A percentile compares a stretch with the other conserved stretches of the same genome.
These are phyloP conservation scores for Graphilbum fragrans DNA, from an alignment of 2,329 filamentous ascomycete genomes.

Conservation along the genomic window DNA sequence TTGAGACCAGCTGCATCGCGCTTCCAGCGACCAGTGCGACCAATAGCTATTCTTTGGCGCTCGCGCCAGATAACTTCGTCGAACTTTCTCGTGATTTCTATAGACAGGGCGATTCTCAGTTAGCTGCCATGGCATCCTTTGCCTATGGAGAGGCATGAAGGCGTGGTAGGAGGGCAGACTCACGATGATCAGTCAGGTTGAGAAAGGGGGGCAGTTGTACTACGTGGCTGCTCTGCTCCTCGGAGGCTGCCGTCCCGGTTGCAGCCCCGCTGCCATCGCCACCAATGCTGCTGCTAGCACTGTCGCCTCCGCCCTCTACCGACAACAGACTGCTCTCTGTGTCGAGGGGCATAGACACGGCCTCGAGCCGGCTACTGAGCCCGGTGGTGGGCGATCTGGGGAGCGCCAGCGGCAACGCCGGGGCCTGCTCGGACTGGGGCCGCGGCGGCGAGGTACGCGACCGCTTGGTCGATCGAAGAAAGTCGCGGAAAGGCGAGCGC, in stretches of 20 bases:
- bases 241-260: not conserved
- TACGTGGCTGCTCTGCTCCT: no score
- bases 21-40: conserved; percentile 28
- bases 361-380: conserved; percentile 2
- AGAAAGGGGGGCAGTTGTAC: conserved; percentile 18
- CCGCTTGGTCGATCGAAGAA: conserved; percentile 18
- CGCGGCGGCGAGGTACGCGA: conserved; percentile 16
- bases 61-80: conserved; percentile 42
- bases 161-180: no score
- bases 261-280: not conserved
- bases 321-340: no score
- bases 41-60: conserved; percentile 29
- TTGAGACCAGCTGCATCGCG: conserved; percentile 43
- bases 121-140: no score
- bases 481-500: conserved; percentile 16
- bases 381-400: conserved; percentile 10
- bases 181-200: conserved; percentile 25
- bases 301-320: not conserved
- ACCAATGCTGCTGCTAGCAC: not conserved
- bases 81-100: conserved; percentile 39
- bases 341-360: not conserved
- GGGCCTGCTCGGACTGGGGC: not conserved
- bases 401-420: not conserved
- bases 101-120: conserved; percentile 10
- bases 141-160: no score